Evolutionary conservation across 345 rosid genomes (phyloP), one percentile per base, ranked within the genome.

Genomic region (Citropsis articulata): DNA sequence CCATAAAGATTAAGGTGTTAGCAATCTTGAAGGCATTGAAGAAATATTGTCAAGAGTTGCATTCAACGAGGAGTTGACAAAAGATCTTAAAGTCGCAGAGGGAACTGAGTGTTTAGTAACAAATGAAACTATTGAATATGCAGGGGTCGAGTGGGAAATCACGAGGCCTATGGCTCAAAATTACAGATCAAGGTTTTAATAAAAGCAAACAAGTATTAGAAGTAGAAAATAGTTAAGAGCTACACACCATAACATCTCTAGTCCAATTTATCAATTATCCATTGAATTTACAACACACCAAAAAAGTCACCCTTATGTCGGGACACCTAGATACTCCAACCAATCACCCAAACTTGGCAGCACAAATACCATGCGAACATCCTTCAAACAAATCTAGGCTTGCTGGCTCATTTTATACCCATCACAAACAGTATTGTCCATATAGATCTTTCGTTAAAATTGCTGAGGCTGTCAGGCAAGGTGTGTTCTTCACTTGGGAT

Each of bases 401-500:
- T 75, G 61, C 14, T 63, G 60, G n/a, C 28, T 42, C 22, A 28
- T 38, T 42, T 27, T 27, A 31, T 14, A 72, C 22, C 59, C 33
- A 57, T 22, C 55, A 72, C 31, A 33, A 12, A 55, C 21, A 72
- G 4, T 66, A 4, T 1, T 13, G 22, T 59, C 53, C 35, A 35
- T 24, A 3, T 12, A 9, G 4, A 5, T 59, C 28, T 0, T 9
- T 33, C 21, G 7, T 4, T 36, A 8, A 12, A 57, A 6, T 35
- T 3, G 71, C n/a, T n/a, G 2, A 45, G 50, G 38, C 61, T 4
- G 22, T 62, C 69, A 21, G 16, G 50, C 3, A 7, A 36, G 56
- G 27, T 68, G 38, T 36, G 53, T 28, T 12, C 50, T 75, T 89
- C 83, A 93, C 88, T 94, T 97, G 0, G 98, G 99, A 70, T 97